These are phyloP conservation scores for Aphanomyces astaci DNA, from an alignment of 352 stramenopile species.

Conservation along the genomic window DNA sequence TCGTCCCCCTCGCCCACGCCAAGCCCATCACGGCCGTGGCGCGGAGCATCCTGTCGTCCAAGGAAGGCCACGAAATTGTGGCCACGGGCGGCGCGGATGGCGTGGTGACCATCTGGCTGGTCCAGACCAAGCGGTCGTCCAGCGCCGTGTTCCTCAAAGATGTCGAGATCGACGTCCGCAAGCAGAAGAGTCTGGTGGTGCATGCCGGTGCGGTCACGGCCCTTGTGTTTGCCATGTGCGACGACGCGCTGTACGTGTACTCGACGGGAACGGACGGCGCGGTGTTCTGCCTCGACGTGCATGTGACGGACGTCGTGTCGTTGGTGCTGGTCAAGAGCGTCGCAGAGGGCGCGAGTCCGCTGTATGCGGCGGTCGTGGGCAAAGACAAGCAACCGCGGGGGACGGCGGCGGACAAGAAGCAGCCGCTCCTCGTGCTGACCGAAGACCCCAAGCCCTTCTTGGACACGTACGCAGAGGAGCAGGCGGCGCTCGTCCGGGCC, in stretches of 20 bases:
- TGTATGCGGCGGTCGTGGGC: constrained; percentile 51
- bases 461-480: constrained; percentile 30
- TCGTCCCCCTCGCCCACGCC: constrained; percentile 45
- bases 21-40: constrained; percentile 46
- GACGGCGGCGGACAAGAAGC: constrained; percentile 25
- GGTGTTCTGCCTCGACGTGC: constrained; percentile 58
- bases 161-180: constrained; percentile 36
- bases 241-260: constrained; percentile 41
- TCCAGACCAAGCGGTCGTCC: constrained; percentile 22
- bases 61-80: constrained; percentile 47
- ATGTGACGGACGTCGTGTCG: constrained; percentile 28
- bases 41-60: constrained; percentile 35
- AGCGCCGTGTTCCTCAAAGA: constrained; percentile 35
- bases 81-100: constrained; percentile 58
- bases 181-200: constrained; percentile 55
- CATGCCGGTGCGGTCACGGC: constrained; percentile 53
- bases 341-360: constrained; percentile 25
- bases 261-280: constrained; percentile 53
- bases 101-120: constrained; percentile 57
- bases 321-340: constrained; percentile 17
- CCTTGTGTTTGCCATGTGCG: constrained; percentile 38
- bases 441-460: constrained; percentile 38
- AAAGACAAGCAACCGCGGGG: constrained; percentile 53
- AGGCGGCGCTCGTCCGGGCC: constrained; percentile 35
- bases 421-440: constrained; percentile 41